Conservation (phyloP, 2,329 filamentous ascomycete species). For the Penicillium sclerotiorum region DNA sequence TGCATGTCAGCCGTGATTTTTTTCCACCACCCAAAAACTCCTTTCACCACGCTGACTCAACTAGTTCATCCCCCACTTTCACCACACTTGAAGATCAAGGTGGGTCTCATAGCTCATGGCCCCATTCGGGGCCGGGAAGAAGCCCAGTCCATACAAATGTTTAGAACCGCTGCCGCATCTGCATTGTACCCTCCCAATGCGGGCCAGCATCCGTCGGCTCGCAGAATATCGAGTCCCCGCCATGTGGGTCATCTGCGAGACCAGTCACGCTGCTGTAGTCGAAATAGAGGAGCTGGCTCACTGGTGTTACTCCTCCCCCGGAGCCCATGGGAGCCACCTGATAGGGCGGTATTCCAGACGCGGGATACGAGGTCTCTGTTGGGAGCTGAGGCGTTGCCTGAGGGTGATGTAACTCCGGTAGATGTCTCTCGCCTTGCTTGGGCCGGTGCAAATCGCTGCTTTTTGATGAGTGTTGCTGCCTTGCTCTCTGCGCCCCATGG, state of each 20-base stretch:
- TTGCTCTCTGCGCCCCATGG: too few species aligned
- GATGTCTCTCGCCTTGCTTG: background rate
- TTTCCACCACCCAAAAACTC: background rate
- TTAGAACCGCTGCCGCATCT: constrained; percentile 20
- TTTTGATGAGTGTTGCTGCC: background rate
- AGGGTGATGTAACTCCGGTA: background rate
- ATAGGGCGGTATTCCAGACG: background rate
- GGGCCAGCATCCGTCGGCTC: constrained; percentile 25
- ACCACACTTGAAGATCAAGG: constrained; percentile 19
- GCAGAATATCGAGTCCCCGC: constrained; percentile 29
- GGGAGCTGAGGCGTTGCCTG: background rate
- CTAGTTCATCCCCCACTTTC: background rate
- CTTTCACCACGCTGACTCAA: background rate
- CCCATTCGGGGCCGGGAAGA: constrained; percentile 16
- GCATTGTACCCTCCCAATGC: constrained; percentile 16
- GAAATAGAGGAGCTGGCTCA: background rate
- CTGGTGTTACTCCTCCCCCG: background rate
- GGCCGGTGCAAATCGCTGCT: background rate
- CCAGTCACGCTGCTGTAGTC: constrained; percentile 30
- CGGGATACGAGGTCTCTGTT: background rate
- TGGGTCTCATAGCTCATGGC: constrained; percentile 18
- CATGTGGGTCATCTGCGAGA: constrained; percentile 29
- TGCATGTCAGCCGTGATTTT: background rate
- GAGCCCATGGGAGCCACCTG: background rate
- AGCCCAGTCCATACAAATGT: constrained; percentile 13